These are phyloP conservation scores for Aureobasidium uvarum DNA, from an alignment of 2,329 filamentous ascomycete genomes.

Conservation along the genomic window DNA sequence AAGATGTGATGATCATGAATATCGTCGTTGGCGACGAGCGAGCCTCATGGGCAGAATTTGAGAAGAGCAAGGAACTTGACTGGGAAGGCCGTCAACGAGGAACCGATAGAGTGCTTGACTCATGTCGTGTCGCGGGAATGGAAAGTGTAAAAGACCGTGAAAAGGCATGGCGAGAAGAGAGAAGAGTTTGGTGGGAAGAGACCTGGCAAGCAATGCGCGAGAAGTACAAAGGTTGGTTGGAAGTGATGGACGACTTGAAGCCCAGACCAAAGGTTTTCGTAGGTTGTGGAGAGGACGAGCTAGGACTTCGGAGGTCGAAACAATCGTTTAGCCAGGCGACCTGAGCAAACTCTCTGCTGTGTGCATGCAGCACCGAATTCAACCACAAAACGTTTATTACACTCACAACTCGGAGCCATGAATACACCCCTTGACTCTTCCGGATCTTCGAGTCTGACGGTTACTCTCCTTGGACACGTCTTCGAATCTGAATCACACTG, in stretches of 20 bases:
- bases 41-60: neutral
- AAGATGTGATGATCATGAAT: neutral
- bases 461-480: too few relatives aligned
- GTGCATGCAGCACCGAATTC: too few relatives aligned
- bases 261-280: neutral
- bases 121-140: conserved; percentile 22
- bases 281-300: neutral
- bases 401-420: too few relatives aligned
- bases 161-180: conserved; percentile 7
- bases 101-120: conserved; percentile 8
- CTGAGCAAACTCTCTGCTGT: neutral
- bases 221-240: neutral
- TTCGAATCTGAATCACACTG: too few relatives aligned
- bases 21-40: neutral
- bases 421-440: too few relatives aligned
- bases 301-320: neutral
- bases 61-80: neutral
- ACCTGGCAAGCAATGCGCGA: neutral
- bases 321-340: neutral
- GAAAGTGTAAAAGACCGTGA: conserved; percentile 9
- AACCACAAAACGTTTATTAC: too few relatives aligned
- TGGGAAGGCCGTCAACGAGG: neutral
- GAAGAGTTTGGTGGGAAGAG: conserved; percentile 14
- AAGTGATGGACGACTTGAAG: neutral
- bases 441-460: too few relatives aligned